These are phyloP conservation scores for Pichia scutulata DNA, from an alignment of 805 yeast species.

Conservation along the genomic window DNA sequence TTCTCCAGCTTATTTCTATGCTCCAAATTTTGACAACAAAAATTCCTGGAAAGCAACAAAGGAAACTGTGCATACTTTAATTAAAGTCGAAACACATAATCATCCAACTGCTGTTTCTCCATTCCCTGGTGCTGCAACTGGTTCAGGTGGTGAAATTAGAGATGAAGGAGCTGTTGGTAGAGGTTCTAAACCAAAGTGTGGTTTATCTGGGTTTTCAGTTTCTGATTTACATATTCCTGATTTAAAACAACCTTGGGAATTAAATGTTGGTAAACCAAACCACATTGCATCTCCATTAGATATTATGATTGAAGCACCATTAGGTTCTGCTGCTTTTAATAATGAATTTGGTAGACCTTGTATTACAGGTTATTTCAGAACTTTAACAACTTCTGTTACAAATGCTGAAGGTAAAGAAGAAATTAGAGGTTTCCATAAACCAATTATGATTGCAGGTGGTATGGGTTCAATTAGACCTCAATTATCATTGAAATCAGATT, in stretches of 20 bases:
- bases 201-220: conserved; percentile 87
- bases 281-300: conserved; percentile 92
- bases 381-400: conserved; percentile 73
- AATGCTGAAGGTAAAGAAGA: conserved; percentile 58
- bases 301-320: conserved; percentile 94
- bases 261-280: conserved; percentile 78
- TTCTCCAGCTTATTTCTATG: conserved; percentile 62
- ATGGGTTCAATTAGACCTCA: conserved; percentile 94
- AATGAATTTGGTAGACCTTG: conserved; percentile 99
- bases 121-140: conserved; percentile 98
- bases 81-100: conserved; percentile 97
- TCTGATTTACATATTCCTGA: conserved; percentile 85
- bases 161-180: conserved; percentile 99
- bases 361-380: conserved; percentile 92
- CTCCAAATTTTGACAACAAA: conserved; percentile 62
- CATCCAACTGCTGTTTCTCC: conserved; percentile 99
- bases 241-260: conserved; percentile 91
- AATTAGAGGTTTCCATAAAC: conserved; percentile 95
- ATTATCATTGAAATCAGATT: conserved; percentile 73
- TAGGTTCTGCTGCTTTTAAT: conserved; percentile 97
- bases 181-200: conserved; percentile 96
- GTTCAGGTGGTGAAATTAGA: conserved; percentile 99
- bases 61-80: conserved; percentile 81
- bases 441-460: conserved; percentile 99
- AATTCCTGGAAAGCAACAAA: conserved; percentile 65